Evolutionary conservation across 345 rosid species (phyloP), one percentile per base, ranked within the genome.

Genomic region (Clausena lansium): DNA sequence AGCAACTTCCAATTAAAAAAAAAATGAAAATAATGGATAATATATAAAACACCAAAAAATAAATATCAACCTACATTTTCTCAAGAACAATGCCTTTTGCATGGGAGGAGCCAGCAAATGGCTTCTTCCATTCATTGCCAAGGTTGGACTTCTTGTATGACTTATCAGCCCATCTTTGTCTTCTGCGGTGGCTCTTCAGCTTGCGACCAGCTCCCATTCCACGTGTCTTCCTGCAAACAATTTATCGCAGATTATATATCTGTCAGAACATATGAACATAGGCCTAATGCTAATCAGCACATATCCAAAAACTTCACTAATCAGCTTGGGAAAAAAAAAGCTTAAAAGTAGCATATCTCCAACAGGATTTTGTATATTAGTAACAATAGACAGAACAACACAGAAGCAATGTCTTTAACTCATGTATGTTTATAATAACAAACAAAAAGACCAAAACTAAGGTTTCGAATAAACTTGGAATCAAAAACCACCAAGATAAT

Each of bases 21-120:
- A 61, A 19, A 38, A 32, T 9, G 36, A 36, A 2, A 47, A 38
- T 33, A 11, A 38, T 22, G 24, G 15, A 35, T 35, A 27, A 55
- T 20, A 13, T 19, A 5, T 7, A 77, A 17, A 4, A 78, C 27
- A 20, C 17, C 15, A 38, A 32, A 6, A 6, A 47, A 50, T 8
- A 66, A 10, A 65, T 54, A 39, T 19, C 25, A 73, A 7, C 74
- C 67, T 81, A 85, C 94, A 89, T 90, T 78, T 90, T 87, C 75
- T 89, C 94, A 63, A 90, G 88, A 59, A 90, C 92, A 64, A 90
- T 90, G 33, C 92, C 94, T 74, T 90, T 90, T 20, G 94, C 92
- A 41, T 90, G 92, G 17, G 94, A 90, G 28, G 94, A 88, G 0
- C 94, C 84, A 71, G 89, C 85, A 73, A 90, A 90, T 39, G 92